Conservation (phyloP, 306 rosid species). For the Quillaja saponaria region DNA sequence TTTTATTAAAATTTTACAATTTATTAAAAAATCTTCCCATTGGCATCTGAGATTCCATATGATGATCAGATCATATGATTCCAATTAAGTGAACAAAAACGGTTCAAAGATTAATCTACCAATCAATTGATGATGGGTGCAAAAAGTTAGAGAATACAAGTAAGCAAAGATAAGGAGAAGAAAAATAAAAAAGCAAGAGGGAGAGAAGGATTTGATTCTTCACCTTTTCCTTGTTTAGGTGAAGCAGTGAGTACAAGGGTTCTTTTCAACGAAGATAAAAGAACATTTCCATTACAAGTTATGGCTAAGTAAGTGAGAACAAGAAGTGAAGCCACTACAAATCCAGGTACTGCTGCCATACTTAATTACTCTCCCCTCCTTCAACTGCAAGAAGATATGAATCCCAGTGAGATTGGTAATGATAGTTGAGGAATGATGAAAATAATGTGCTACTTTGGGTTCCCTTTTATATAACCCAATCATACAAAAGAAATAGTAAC, state of each 20-base stretch:
- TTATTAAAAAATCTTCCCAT: too few relatives aligned
- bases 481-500: not conserved
- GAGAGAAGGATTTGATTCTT: not conserved
- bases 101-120: too few relatives aligned
- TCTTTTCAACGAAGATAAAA: slow-evolving; percentile 55
- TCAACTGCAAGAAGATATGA: slow-evolving; percentile 3
- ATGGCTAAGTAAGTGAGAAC: slow-evolving; percentile 43
- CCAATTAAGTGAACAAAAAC: too few relatives aligned
- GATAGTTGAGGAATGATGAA: slow-evolving; percentile 1
- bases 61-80: too few relatives aligned
- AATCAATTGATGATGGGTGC: too few relatives aligned
- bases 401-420: slow-evolving; percentile 19
- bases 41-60: too few relatives aligned
- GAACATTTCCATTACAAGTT: slow-evolving; percentile 49
- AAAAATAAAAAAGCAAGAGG: not conserved
- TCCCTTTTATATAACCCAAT: slow-evolving; percentile 30
- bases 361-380: not conserved
- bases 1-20: not conserved
- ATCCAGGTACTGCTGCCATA: slow-evolving; percentile 59
- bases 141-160: too few relatives aligned
- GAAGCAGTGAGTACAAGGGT: slow-evolving; percentile 70
- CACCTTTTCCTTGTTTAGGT: slow-evolving; percentile 64
- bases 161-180: too few relatives aligned
- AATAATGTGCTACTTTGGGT: not conserved
- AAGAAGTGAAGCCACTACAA: slow-evolving; percentile 53